phyloP scores from a whole-genome alignment of 495 filamentous ascomycete species.

The Ramalina intermedia region DNA sequence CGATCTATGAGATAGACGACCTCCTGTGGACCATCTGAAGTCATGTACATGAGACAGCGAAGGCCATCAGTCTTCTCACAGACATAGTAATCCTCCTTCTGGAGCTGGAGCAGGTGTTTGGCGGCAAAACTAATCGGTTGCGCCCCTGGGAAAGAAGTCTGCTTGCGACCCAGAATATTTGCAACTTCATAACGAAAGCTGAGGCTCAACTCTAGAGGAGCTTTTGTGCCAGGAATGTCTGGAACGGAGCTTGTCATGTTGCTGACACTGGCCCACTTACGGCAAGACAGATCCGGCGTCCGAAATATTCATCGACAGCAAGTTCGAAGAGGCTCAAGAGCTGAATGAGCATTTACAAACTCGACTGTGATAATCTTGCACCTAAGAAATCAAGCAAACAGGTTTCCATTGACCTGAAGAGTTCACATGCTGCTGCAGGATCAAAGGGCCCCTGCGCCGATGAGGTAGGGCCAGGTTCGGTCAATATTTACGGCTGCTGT shows the following conservation, averaged over 20 bases:
- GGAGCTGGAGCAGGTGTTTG: constrained; percentile 63
- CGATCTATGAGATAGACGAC: constrained; percentile 84
- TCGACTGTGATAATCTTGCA: too few species aligned
- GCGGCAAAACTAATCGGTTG: constrained; percentile 85
- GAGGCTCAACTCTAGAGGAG: constrained; percentile 39
- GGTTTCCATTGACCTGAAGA: too few species aligned
- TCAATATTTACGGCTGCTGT: too few species aligned
- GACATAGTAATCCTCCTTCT: constrained; percentile 77
- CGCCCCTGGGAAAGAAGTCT: constrained; percentile 67
- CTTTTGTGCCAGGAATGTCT: constrained; percentile 43
- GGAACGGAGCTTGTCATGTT: constrained; percentile 13
- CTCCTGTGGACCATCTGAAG: constrained; percentile 37
- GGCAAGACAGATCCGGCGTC: neutral
- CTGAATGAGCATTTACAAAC: too few species aligned
- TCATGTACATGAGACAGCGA: constrained; percentile 83
- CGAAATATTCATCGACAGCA: too few species aligned
- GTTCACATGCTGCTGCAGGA: too few species aligned
- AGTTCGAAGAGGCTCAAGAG: too few species aligned
- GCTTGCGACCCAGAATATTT: constrained; percentile 51
- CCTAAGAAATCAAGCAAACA: neutral
- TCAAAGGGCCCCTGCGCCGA: too few species aligned
- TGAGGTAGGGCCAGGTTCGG: too few species aligned
- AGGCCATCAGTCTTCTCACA: constrained; percentile 98
- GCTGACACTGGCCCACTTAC: neutral
- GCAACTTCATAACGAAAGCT: constrained; percentile 63